Conservation (phyloP, 345 rosid species). For the Mallotus nudiflorus region DNA sequence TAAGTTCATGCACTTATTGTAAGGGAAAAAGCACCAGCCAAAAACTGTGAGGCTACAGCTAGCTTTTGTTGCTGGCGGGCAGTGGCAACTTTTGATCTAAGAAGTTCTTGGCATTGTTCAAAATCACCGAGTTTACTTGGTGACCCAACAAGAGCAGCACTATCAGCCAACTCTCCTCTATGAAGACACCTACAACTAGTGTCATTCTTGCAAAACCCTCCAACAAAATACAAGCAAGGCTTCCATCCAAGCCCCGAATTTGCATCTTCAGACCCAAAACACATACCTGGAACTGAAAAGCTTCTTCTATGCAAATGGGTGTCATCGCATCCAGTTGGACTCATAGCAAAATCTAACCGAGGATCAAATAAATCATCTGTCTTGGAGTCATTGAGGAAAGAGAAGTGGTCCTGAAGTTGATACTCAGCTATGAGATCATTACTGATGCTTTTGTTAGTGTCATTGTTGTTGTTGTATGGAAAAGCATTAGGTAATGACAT, state of each 20-base stretch:
- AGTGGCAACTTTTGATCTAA: constrained; percentile 54
- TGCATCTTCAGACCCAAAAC: constrained; percentile 54
- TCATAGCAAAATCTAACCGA: constrained; percentile 22
- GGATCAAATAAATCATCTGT: constrained; percentile 50
- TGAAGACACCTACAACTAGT: constrained; percentile 59
- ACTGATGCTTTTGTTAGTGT: constrained; percentile 7
- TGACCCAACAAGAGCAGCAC: constrained; percentile 47
- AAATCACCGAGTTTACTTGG: constrained; percentile 51
- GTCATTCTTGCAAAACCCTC: constrained; percentile 83
- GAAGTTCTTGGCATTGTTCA: constrained; percentile 28
- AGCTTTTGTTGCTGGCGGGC: constrained; percentile 60
- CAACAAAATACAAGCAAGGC: constrained; percentile 69
- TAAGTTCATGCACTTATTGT: constrained; percentile 55
- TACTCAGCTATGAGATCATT: constrained; percentile 64
- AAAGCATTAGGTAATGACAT: constrained; percentile 17
- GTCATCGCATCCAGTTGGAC: constrained; percentile 41
- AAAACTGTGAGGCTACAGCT: constrained; percentile 37
- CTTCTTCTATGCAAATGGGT: constrained; percentile 68
- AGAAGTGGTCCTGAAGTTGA: constrained; percentile 59
- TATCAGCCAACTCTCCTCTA: constrained; percentile 33
- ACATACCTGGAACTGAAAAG: constrained; percentile 67
- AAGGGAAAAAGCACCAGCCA: constrained; percentile 27
- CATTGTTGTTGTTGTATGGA: not conserved
- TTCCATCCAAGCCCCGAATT: constrained; percentile 45
- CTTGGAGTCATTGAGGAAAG: constrained; percentile 72